phyloP scores from a whole-genome alignment of 2,329 filamentous ascomycete species.

The Nemania sp. region DNA sequence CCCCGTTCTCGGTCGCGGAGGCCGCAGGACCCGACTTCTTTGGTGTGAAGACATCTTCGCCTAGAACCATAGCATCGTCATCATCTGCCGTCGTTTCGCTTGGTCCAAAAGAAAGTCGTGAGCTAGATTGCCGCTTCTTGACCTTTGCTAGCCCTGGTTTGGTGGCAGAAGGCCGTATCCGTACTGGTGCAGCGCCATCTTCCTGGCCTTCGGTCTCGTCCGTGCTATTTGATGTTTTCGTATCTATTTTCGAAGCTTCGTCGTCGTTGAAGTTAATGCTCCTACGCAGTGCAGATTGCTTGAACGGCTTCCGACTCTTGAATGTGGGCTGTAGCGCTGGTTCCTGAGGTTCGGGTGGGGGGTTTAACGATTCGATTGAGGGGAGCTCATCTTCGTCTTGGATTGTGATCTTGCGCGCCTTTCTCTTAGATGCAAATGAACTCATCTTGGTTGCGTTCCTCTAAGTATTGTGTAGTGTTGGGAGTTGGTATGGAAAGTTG shows the following conservation, averaged over 20 bases:
- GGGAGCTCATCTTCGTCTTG: constrained; percentile 69
- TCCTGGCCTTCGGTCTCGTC: constrained; percentile 55
- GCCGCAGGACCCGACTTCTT: constrained; percentile 73
- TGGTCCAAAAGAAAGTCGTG: constrained; percentile 82
- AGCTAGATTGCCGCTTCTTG: constrained; percentile 73
- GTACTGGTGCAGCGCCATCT: constrained; percentile 60
- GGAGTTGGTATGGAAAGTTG: constrained; percentile 7
- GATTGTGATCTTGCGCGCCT: constrained; percentile 81
- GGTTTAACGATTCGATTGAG: constrained; percentile 43
- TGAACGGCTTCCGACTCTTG: constrained; percentile 62
- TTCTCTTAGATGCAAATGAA: constrained; percentile 69
- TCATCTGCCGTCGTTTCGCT: constrained; percentile 65
- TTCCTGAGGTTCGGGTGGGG: constrained; percentile 50
- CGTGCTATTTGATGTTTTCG: constrained; percentile 38
- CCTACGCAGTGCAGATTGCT: constrained; percentile 70
- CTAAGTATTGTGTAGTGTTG: constrained; percentile 32
- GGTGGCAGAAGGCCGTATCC: constrained; percentile 61
- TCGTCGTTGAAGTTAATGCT: constrained; percentile 62
- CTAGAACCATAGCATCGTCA: constrained; percentile 55
- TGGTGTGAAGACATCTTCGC: constrained; percentile 65
- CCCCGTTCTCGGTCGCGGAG: constrained; percentile 74
- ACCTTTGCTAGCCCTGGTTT: constrained; percentile 65
- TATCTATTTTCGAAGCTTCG: constrained; percentile 46
- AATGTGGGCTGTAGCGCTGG: constrained; percentile 55
- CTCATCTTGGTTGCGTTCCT: constrained; percentile 57